phyloP scores from a whole-genome alignment of 169 alveolate species.

The Cryptosporidium xiaoi region DNA sequence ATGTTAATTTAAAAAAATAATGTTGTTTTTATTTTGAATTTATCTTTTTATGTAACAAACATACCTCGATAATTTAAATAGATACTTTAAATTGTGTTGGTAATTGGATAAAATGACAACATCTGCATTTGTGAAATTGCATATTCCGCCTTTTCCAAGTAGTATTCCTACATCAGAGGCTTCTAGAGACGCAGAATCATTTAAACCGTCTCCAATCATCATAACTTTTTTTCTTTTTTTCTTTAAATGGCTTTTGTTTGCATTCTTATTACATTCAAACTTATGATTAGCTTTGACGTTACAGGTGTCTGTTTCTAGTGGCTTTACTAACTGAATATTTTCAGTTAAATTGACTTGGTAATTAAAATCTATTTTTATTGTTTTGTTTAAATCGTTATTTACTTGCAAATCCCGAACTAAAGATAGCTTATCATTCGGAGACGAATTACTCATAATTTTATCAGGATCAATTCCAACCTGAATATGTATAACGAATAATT shows the following conservation, averaged over 20 bases:
- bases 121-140: slow-evolving; percentile 65
- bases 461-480: slow-evolving; percentile 68
- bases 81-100: slow-evolving; percentile 22
- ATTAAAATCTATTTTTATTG: slow-evolving; percentile 17
- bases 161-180: slow-evolving; percentile 70
- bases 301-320: not conserved
- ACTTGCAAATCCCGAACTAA: slow-evolving; percentile 34
- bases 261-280: not conserved
- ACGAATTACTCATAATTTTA: slow-evolving; percentile 58
- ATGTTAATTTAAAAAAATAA: not conserved
- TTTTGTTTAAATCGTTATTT: slow-evolving; percentile 25
- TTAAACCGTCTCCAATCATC: slow-evolving; percentile 73
- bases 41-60: not conserved
- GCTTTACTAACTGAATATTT: not conserved
- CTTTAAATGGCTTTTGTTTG: not conserved
- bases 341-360: not conserved
- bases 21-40: not conserved
- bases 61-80: slow-evolving; percentile 60
- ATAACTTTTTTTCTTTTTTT: slow-evolving; percentile 39
- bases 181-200: slow-evolving; percentile 63
- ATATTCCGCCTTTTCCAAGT: slow-evolving; percentile 62
- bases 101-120: slow-evolving; percentile 56
- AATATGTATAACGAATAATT: not conserved
- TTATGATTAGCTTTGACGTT: not conserved
- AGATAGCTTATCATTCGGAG: slow-evolving; percentile 52